Evolutionary conservation across 306 rosid genomes (phyloP), one percentile per base, ranked within the genome.

Genomic region (Lithocarpus polystachyus): DNA sequence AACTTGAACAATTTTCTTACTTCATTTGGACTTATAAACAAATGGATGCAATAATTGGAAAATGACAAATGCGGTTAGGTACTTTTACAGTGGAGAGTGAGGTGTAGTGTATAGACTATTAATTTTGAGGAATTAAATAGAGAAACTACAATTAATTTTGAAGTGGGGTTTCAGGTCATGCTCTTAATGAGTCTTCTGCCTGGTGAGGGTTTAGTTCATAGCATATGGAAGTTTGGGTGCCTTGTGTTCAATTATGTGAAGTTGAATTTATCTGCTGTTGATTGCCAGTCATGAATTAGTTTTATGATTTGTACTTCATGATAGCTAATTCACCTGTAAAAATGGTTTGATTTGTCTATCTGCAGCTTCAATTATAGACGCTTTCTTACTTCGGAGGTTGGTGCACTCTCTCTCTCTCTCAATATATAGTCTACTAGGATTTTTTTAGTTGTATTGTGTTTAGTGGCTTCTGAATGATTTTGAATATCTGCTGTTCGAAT

Each of bases 361-460:
- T 82, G 90, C 87, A 85, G 90, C 86, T 84, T 78, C 97, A 78
- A 84, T 85, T 86, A 78, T 51, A 82, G 80, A 83, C 81, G 81
- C 57, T 91, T 82, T 29, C 86, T 89, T 77, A 76, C 89, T 73
- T 88, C 94, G 56, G 88, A 90, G 90, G 97, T 95, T 74, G 79
- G 74, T 56, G 71, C 71, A 61, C 28, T 40, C 69, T 57, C 45
- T 3, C 55, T 35, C 14, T 60, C 43, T 15, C 57, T 2, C 37
- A 3, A 33, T 33, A 33, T 33, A 33, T n/a, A n/a, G 23, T 56
- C 13, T 69, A 2, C 26, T 2, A 6, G 45, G 55, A 7, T 4
- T 74, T 12, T 71, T 26, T 18, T 4, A 37, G 19, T 15, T n/a
- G 19, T 10, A 6, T 55, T 33, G 5, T 73, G 45, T 29, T 61